Evolutionary conservation across 2,329 filamentous ascomycete species (phyloP), one percentile per base, ranked within the genome.

Genomic region (Aureobasidium sp.): DNA sequence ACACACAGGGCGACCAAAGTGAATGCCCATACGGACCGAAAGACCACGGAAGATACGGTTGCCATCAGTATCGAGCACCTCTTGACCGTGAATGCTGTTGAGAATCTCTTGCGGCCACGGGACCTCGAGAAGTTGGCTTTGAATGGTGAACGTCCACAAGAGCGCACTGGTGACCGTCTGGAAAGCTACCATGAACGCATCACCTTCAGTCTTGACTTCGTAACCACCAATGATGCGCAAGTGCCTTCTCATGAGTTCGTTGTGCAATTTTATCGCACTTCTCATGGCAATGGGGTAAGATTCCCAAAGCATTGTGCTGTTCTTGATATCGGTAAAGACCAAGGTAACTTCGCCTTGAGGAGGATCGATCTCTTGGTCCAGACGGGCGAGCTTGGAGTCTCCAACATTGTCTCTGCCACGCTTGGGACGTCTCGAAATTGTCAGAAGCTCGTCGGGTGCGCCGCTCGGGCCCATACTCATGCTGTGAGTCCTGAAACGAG

Each of bases 141-240:
- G 94, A 31, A 97, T 92, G 25, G 91, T 90, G 76, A 99, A 99
- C 69, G 89, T 95, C 94, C 94, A 99, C 8, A 99, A 82, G 53
- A 99, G 78, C 5, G 94, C 94, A 9, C 92, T 94, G 1, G 94
- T 97, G 2, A 94, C 91, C 0, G 94, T 97, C 1, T 92, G 90
- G 75, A 99, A 99, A 11, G 93, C 96, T 36, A 99, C 94, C 92
- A 99, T 97, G 71, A 99, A 99, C 9, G 94, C 94, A 76, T 99
- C 94, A 68, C 94, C 94, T 90, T 99, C 94, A 20, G 94, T 99
- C 81, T 99, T 99, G 75, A 99, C 94, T 77, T 99, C 94, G 71
- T 97, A 99, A 1, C 94, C 94, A 71, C 94, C 94, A 68, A 97
- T 95, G 65, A 92, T 88, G 56, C 94, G 87, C 68, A 99, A 79